Base-by-base conservation (phyloP, 2,329 filamentous ascomycete species). In the Pseudopithomyces chartarum region DNA sequence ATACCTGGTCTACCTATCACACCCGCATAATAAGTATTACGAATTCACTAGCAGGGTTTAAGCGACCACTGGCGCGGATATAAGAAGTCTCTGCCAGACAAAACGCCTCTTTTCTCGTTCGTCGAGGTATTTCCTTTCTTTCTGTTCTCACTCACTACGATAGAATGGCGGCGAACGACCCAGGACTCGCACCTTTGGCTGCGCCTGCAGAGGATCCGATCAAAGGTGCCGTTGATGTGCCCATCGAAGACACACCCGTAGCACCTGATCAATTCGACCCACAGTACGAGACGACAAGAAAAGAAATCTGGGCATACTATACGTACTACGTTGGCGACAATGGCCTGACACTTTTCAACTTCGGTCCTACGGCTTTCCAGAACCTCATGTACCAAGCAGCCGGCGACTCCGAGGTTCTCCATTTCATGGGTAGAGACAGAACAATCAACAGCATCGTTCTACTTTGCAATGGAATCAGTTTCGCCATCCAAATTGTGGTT, bases 311-410 rank as follows among this genome's bases (percentile, higher is more conserved):
- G 23, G 45, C 54, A 4, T 56, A 56, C 47, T 73, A 69, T 59
- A 77, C 77, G 58, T 89, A 89, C 73, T 89, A 89, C 67, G 82
- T 89, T 50, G 87, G 87, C 45, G 85, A 87, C 67, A 89, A 89
- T 70, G 87, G 87, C 6, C 63, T 81, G 81, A 58, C 81, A 81
- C 8, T 77, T 84, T 48, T 88, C 87, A 81, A 88, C 87, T 69
- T 68, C 38, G 66, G 61, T 13, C 66, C 63, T 5, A 67, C 66
- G 1, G 62, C 61, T 17, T 87, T 88, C 55, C 87, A 89, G 64
- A 88, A 88, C 63, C 73, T 89, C 8, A 76, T 89, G 23, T 83
- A 80, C 50, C 83, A 87, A 69, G 86, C 87, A 0, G 85, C 85
- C 3, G 81, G 83, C 7, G 78, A 84, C 47, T 78, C 77, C 10